These are phyloP conservation scores for Aspergillus kassunensis DNA, from an alignment of 495 filamentous ascomycete species.

Conservation along the genomic window DNA sequence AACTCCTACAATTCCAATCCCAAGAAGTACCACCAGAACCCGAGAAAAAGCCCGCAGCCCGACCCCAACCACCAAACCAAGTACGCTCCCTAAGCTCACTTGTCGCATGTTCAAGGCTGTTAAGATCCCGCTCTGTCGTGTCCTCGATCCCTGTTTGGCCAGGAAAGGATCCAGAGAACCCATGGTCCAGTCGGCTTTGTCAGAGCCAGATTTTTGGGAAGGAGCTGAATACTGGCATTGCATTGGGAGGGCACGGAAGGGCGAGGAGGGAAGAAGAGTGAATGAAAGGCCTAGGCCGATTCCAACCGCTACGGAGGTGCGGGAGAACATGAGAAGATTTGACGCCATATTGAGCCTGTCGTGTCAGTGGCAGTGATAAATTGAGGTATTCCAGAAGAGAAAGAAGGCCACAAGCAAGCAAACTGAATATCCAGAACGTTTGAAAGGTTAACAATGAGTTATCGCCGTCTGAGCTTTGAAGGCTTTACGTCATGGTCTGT, in stretches of 20 bases:
- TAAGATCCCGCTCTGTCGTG: conserved; percentile 22
- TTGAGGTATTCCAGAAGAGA: too few species aligned
- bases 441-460: neutral
- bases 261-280: conserved; percentile 32
- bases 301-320: conserved; percentile 29
- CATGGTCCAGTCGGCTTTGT: conserved; percentile 28
- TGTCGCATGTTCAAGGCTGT: conserved; percentile 55
- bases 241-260: conserved; percentile 36
- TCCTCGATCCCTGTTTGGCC: conserved; percentile 29
- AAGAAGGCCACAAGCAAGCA: too few species aligned
- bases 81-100: conserved; percentile 64
- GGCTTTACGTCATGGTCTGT: neutral
- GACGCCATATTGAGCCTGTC: conserved; percentile 20
- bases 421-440: too few species aligned
- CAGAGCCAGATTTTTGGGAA: conserved; percentile 15
- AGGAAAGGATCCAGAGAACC: conserved; percentile 18
- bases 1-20: conserved; percentile 62
- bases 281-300: conserved; percentile 41
- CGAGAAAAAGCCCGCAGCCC: conserved; percentile 71
- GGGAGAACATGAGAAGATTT: conserved; percentile 27
- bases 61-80: conserved; percentile 66
- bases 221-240: conserved; percentile 39
- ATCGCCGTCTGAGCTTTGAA: neutral
- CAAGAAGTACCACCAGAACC: conserved; percentile 67
- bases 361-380: too few species aligned